Percentiles rank a stretch among this genome's conserved stretches.
Conservation (phyloP, 148 eudicot genomes). For the Rhododendron simsii region DNA sequence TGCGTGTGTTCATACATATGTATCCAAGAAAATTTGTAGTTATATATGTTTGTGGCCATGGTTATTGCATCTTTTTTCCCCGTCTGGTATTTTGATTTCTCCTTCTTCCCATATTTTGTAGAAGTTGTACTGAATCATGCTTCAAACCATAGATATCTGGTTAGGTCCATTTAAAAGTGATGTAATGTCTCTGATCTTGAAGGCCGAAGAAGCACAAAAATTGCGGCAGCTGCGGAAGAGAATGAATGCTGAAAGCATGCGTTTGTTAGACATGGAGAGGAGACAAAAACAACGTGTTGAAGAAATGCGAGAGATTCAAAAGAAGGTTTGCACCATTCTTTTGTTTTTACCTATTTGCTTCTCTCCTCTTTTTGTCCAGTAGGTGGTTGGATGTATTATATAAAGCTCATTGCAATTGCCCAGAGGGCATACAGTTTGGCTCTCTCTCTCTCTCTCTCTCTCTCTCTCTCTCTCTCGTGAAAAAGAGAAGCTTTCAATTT, state of each 20-base stretch:
- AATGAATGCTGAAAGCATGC: conserved; percentile 64
- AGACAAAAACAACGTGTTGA: conserved; percentile 82
- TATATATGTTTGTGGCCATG: not conserved
- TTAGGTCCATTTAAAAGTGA: not conserved
- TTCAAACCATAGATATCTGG: not conserved
- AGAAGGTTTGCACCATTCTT: conserved; percentile 48
- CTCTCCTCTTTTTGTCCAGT: not conserved
- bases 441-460: not conserved
- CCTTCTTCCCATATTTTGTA: not conserved
- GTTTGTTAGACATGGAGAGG: conserved; percentile 77
- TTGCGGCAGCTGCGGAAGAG: conserved; percentile 55
- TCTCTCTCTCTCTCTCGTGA: too few species aligned
- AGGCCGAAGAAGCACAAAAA: conserved; percentile 86
- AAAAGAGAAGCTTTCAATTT: not conserved
- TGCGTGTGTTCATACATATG: not conserved
- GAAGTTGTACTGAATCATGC: not conserved
- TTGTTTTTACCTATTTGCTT: not conserved
- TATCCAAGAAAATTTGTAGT: not conserved
- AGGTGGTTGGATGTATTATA: not conserved
- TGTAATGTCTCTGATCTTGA: not conserved
- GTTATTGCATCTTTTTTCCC: not conserved
- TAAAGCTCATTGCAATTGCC: not conserved
- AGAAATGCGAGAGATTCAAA: conserved; percentile 69
- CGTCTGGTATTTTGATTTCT: not conserved
- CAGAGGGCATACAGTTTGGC: not conserved